Conservation (phyloP, 2,329 filamentous ascomycete species). For the Incumbomyces lentus region DNA sequence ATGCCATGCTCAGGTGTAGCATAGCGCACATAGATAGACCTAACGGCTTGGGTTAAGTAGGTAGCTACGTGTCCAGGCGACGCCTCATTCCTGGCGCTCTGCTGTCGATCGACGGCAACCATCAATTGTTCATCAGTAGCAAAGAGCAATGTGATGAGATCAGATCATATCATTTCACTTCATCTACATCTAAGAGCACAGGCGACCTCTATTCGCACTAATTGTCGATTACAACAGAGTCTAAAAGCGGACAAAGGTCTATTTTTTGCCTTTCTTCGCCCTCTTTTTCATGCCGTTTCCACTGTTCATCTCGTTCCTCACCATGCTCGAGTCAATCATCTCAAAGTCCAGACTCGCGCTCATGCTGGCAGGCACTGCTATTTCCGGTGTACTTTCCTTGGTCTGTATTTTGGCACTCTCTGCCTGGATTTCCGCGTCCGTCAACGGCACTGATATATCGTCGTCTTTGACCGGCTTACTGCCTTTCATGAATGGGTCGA, state of each 20-base stretch:
- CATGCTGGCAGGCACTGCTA: constrained; percentile 4
- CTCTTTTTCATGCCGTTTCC: constrained; percentile 15
- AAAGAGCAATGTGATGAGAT: no score
- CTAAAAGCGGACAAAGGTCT: not conserved
- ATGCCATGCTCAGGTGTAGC: no score
- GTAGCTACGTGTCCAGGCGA: no score
- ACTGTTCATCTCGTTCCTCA: constrained; percentile 15
- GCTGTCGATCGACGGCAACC: no score
- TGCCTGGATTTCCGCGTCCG: constrained; percentile 5
- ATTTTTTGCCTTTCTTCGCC: constrained; percentile 19
- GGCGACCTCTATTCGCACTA: no score
- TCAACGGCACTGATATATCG: not conserved
- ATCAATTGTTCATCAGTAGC: no score
- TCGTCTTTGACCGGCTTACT: constrained; percentile 9
- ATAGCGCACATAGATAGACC: no score
- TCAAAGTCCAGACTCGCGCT: constrained; percentile 21
- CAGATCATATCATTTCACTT: no score
- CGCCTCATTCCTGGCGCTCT: no score
- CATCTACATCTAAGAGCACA: no score
- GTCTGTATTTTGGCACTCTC: constrained; percentile 1
- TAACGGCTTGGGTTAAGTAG: no score
- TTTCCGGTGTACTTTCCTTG: constrained; percentile 8
- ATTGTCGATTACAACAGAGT: not conserved
- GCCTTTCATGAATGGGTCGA: constrained; percentile 43
- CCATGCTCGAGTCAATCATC: constrained; percentile 18